Evolutionary conservation across 192 early-diverging fungal species (phyloP).

Genomic region (Dimargaris verticillata): DNA sequence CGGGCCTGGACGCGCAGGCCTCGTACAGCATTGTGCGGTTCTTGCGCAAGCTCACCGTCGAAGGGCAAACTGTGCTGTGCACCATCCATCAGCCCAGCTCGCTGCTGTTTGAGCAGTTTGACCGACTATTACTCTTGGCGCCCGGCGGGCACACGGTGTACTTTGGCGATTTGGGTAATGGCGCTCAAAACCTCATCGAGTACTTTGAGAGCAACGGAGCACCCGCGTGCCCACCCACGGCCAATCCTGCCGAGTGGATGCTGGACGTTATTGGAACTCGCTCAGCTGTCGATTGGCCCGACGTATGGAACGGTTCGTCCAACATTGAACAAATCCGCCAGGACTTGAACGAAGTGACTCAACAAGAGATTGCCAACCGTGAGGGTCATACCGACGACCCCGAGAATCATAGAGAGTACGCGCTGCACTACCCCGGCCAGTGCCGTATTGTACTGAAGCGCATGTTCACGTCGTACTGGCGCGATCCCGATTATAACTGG

Average conservation of each 20-base stretch:
- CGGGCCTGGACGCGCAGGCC: conserved; percentile 64
- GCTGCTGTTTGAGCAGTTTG: conserved; percentile 73
- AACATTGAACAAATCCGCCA: conserved; percentile 13
- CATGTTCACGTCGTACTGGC: conserved; percentile 53
- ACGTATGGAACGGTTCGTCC: not conserved
- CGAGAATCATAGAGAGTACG: conserved; percentile 8
- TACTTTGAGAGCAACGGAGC: conserved; percentile 67
- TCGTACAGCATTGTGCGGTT: conserved; percentile 60
- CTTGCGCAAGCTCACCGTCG: conserved; percentile 43
- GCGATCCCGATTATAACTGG: conserved; percentile 51
- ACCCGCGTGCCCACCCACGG: conserved; percentile 37
- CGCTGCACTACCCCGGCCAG: conserved; percentile 25
- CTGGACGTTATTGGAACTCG: conserved; percentile 60
- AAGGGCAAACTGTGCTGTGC: conserved; percentile 53
- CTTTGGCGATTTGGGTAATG: conserved; percentile 60
- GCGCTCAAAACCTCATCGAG: conserved; percentile 40
- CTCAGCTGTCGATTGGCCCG: not conserved
- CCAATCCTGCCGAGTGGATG: conserved; percentile 77
- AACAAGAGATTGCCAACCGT: not conserved
- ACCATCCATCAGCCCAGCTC: conserved; percentile 80
- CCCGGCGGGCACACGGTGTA: conserved; percentile 66
- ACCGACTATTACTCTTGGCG: conserved; percentile 59
- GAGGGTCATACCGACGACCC: conserved; percentile 13
- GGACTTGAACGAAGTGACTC: not conserved
- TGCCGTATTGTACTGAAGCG: conserved; percentile 37